phyloP scores from a whole-genome alignment of 352 stramenopile genomes.

The Phytophthora tubulina region DNA sequence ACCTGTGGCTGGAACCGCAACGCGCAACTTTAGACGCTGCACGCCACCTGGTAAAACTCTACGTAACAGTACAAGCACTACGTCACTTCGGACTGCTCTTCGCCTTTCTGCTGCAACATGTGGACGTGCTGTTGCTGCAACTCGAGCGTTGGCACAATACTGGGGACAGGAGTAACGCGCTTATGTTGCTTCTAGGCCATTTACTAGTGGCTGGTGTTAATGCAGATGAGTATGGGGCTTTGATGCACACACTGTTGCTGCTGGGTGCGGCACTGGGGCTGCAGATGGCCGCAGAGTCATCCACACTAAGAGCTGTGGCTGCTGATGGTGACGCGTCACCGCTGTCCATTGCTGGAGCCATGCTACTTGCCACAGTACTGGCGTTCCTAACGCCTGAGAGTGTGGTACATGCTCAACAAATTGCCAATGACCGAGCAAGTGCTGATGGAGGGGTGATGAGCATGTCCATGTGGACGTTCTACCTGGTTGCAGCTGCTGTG shows the following conservation, averaged over 20 bases:
- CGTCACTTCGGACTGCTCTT: conserved; percentile 79
- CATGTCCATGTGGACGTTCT: conserved; percentile 32
- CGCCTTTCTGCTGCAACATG: conserved; percentile 72
- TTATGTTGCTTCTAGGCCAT: conserved; percentile 58
- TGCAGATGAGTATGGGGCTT: conserved; percentile 70
- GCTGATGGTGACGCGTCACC: conserved; percentile 41
- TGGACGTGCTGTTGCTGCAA: conserved; percentile 56
- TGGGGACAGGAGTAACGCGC: conserved; percentile 30
- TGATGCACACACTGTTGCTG: conserved; percentile 63
- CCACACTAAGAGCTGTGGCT: conserved; percentile 23
- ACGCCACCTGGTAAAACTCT: conserved; percentile 56
- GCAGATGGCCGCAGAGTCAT: conserved; percentile 28
- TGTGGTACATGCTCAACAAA: conserved; percentile 37
- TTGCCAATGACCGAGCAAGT: conserved; percentile 42
- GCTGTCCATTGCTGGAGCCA: conserved; percentile 48
- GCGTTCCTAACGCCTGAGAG: conserved; percentile 43
- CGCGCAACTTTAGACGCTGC: conserved; percentile 46
- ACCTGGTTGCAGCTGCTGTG: conserved; percentile 22
- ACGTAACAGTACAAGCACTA: conserved; percentile 60
- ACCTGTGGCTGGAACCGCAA: conserved; percentile 8
- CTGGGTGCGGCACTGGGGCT: conserved; percentile 57
- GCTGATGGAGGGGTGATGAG: conserved; percentile 34
- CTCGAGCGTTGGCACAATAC: conserved; percentile 38
- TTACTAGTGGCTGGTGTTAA: conserved; percentile 71
- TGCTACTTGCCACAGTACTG: conserved; percentile 43